phyloP scores from a whole-genome alignment of 1,284 basidiomycete species.

The Ganoderma lucidum region DNA sequence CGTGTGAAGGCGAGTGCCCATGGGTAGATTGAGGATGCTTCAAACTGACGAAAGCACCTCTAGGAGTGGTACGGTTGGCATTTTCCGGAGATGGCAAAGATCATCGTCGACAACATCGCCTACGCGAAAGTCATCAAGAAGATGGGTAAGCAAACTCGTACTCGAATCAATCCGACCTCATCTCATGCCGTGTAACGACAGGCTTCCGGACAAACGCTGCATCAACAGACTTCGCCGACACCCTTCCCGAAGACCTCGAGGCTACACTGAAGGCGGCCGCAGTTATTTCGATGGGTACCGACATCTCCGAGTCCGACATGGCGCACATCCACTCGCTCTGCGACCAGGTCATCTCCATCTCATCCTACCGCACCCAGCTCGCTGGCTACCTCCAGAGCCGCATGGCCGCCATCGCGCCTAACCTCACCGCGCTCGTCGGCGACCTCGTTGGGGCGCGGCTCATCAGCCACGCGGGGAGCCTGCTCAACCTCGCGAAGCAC shows the following conservation, averaged over 20 bases:
- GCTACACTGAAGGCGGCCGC: conserved; percentile 91
- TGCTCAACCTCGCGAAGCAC: conserved; percentile 95
- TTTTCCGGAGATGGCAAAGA: conserved; percentile 99
- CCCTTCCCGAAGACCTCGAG: conserved; percentile 96
- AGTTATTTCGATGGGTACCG: conserved; percentile 98
- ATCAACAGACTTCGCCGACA: conserved; percentile 85
- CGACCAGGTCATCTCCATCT: conserved; percentile 97
- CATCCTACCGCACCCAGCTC: conserved; percentile 92
- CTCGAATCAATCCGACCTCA: background rate
- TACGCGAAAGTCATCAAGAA: conserved; percentile 92
- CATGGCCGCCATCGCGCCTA: conserved; percentile 98
- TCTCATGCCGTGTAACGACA: conserved; percentile 37
- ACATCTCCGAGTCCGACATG: conserved; percentile 96
- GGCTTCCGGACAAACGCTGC: conserved; percentile 94
- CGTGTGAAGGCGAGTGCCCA: conserved; percentile 83
- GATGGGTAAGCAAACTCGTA: conserved; percentile 68
- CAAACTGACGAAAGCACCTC: conserved; percentile 20
- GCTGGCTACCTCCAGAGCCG: conserved; percentile 96
- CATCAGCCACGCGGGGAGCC: conserved; percentile 96
- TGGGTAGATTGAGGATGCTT: background rate
- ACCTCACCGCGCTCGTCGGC: conserved; percentile 94
- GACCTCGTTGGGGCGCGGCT: conserved; percentile 96
- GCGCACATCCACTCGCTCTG: conserved; percentile 94
- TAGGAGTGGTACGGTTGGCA: conserved; percentile 99
- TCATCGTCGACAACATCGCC: conserved; percentile 95